Evolutionary conservation across 139 green algal species (phyloP).

Genomic region (Choricystis sp.): DNA sequence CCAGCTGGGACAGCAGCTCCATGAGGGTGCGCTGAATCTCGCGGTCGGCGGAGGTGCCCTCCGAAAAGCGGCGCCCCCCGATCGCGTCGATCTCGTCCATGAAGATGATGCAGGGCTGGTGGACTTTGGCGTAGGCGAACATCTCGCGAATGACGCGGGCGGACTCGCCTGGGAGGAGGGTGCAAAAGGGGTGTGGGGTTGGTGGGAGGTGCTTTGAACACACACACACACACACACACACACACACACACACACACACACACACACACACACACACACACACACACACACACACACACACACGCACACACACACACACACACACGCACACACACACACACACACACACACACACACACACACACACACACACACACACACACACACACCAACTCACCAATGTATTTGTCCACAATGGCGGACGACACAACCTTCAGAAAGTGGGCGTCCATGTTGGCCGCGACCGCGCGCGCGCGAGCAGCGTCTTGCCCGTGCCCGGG

Average conservation of each 20-base stretch:
- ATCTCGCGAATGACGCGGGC: conserved; percentile 96
- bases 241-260: no score
- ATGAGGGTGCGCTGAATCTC: conserved; percentile 99
- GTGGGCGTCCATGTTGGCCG: conserved; percentile 85
- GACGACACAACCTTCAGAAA: conserved; percentile 97
- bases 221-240: no score
- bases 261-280: no score
- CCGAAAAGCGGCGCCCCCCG: conserved; percentile 84
- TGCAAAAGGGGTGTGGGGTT: no score
- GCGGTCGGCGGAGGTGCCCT: conserved; percentile 90
- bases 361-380: no score
- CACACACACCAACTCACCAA: no score
- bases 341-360: no score
- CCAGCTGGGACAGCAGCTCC: conserved; percentile 96
- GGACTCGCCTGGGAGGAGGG: no score
- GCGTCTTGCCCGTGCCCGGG: conserved; percentile 74
- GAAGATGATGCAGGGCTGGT: conserved; percentile 99
- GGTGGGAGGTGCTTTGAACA: no score
- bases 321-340: no score
- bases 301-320: no score
- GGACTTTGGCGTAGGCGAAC: conserved; percentile 89
- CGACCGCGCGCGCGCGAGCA: conserved; percentile 91
- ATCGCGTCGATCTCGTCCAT: conserved; percentile 99
- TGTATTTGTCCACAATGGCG: conserved; percentile 99
- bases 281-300: no score